Base-by-base conservation (phyloP, 2,329 filamentous ascomycete genomes). In the Coniochaeta sp. region DNA sequence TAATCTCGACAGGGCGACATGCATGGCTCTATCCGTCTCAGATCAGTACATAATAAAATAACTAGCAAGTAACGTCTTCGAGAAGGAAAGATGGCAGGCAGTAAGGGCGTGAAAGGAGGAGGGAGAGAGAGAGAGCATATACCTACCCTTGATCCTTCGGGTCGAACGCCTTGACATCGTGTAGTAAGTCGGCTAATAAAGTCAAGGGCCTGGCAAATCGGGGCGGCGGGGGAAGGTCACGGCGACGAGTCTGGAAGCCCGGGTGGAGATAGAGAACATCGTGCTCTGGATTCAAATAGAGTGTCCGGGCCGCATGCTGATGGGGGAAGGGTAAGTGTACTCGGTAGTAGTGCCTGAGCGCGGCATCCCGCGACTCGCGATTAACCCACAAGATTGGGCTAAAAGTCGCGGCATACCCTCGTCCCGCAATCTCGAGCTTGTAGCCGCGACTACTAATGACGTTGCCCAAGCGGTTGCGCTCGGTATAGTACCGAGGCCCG, bases 341-440 rank as follows among this genome's bases (percentile, higher is more conserved):
- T 10, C 57, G 57, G 57, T 58, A 58, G 22, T 57, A 63, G 7
- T n/a, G 7, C 14, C 7, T 9, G 26, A 63, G 59, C 9, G 62
- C 42, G 9, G 55, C 56, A n/a, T 26, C 50, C 17, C 62, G 56
- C 36, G 62, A 50, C 55, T 63, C 62, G 12, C 40, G 16, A n/a
- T 40, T 63, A 9, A 63, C 62, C 58, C 50, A 57, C n/a, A 63
- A 60, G 14, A 63, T 50, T 17, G 59, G 62, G 40, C 56, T 63
- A 26, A 60, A 38, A 2, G 50, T 58, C 26, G 30, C 34, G 34
- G 34, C 34, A 12, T 38, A 38, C 16, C 40, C 58, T 2, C 16
- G 32, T 26, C 58, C 30, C 5, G 55, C 1, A 30, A 38, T 24
- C 2, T 56, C 16, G 54, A 52, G 22, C 3, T 4, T 59, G 22